Percentiles rank a stretch among this genome's conserved stretches.
These are phyloP conservation scores for Oryza glaberrima DNA, from an alignment of 176 grass and related monocot species.

Conservation along the genomic window DNA sequence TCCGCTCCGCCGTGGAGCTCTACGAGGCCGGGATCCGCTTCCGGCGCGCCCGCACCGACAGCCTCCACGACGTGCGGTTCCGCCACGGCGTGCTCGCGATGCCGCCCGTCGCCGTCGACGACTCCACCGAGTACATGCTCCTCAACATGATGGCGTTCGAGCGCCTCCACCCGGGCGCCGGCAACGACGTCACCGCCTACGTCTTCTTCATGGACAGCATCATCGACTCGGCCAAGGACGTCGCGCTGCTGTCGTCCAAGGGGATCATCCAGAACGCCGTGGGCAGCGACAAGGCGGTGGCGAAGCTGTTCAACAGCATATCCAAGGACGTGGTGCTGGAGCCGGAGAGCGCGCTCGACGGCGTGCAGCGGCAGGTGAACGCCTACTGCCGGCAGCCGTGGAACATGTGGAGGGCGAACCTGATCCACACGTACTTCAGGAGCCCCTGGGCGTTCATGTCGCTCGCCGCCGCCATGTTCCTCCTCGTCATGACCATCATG, in stretches of 20 bases:
- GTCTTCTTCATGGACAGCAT: slow-evolving; percentile 99
- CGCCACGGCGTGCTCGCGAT: slow-evolving; percentile 53
- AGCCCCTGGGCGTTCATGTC: slow-evolving; percentile 83
- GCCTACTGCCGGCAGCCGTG: slow-evolving; percentile 61
- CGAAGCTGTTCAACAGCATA: slow-evolving; percentile 75
- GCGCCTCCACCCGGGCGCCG: slow-evolving; percentile 71
- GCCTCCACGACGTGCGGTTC: slow-evolving; percentile 72
- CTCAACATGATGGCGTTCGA: slow-evolving; percentile 96
- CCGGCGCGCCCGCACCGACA: slow-evolving; percentile 38
- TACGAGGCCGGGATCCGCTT: slow-evolving; percentile 83
- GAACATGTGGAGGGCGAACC: slow-evolving; percentile 79
- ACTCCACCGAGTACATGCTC: slow-evolving; percentile 83
- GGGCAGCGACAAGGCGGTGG: slow-evolving; percentile 78
- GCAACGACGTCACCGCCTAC: slow-evolving; percentile 82
- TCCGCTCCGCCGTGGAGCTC: slow-evolving; percentile 76
- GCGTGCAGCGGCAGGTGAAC: slow-evolving; percentile 66
- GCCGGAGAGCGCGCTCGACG: slow-evolving; percentile 55
- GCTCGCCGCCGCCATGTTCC: slow-evolving; percentile 66
- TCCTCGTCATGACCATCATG: slow-evolving; percentile 61
- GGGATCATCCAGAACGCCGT: slow-evolving; percentile 80
- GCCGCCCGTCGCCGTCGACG: slow-evolving; percentile 68
- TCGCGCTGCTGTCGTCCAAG: slow-evolving; percentile 60
- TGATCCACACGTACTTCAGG: slow-evolving; percentile 87
- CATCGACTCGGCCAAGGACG: slow-evolving; percentile 75
- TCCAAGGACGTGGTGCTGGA: slow-evolving; percentile 78